Evolutionary conservation across 768 basidiomycete species (phyloP), one percentile per base, ranked within the genome.

Genomic region (Wakefieldia striispora): DNA sequence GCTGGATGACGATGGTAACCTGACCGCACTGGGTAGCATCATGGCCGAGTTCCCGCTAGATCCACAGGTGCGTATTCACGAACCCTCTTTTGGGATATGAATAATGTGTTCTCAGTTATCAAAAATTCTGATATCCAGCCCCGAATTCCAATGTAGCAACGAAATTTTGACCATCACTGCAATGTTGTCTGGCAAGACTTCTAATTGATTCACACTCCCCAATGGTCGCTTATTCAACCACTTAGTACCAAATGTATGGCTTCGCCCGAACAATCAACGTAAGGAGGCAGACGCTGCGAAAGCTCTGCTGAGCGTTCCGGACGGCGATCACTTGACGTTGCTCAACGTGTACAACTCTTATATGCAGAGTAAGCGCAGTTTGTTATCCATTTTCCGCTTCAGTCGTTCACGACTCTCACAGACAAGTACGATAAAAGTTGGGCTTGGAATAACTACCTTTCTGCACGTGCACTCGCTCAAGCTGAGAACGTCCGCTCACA

Each of bases 11-110:
- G 93, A 97, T 3, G 95, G 97, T 11, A 83, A 91, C 44, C 68
- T 99, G 49, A 98, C 97, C 1, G 70, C 83, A 0, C 72, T 98
- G 8, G 97, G 97, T 4, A 75, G 71, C 33, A 86, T 92, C 52
- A 97, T 98, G 95, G 95, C 97, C 0, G 93, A 97, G 59, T 98
- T 98, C 75, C 97, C 95, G 12, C 78, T 99, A n/a, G 97, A 98
- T 67, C 97, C 95, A 35, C 95, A 95, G 76, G 90, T 88, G 56
- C 34, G 76, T 51, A 11, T 1, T 40, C 19, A 1, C 37, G 27
- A n/a, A 10, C 29, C 2, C 1, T 20, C 13, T 40, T n/a, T 5
- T 1, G n/a, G 38, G 3, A 24, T 1, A 10, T 24, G 5, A 1
- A 6, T 52, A 9, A 68, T 7, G 4, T 24, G 4, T 2, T 4